Evolutionary conservation across 495 filamentous ascomycete genomes (phyloP).

Genomic region (Xylaria grammica): DNA sequence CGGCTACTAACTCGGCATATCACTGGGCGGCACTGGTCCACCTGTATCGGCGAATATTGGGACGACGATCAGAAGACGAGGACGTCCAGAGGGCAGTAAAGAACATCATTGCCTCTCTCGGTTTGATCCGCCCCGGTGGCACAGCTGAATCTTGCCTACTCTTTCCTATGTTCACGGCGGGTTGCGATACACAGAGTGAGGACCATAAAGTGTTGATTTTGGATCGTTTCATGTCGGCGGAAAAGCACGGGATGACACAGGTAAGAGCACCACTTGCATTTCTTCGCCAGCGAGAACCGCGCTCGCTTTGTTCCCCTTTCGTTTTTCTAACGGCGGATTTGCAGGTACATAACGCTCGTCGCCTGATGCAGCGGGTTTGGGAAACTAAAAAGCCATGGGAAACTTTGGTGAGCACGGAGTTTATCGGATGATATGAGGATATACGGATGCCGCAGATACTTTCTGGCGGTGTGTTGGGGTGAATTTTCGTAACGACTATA

Average conservation of each 20-base stretch:
- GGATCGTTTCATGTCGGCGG: constrained; percentile 69
- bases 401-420: constrained; percentile 66
- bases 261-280: constrained; percentile 39
- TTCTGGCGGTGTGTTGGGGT: background rate
- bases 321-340: constrained; percentile 23
- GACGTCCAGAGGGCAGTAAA: constrained; percentile 69
- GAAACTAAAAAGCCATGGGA: constrained; percentile 66
- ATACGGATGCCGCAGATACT: background rate
- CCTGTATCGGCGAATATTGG: constrained; percentile 74
- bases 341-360: constrained; percentile 62
- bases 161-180: constrained; percentile 86
- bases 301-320: background rate
- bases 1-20: constrained; percentile 80
- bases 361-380: constrained; percentile 72
- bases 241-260: constrained; percentile 80
- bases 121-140: constrained; percentile 66
- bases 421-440: constrained; percentile 55
- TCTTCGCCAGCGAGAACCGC: background rate
- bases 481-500: background rate
- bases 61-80: constrained; percentile 56
- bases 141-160: constrained; percentile 78
- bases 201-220: constrained; percentile 65
- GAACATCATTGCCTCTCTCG: constrained; percentile 65
- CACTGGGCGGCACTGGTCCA: constrained; percentile 82
- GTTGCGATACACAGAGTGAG: constrained; percentile 69